phyloP scores from a whole-genome alignment of 768 basidiomycete species.

The Suillus brevipes region DNA sequence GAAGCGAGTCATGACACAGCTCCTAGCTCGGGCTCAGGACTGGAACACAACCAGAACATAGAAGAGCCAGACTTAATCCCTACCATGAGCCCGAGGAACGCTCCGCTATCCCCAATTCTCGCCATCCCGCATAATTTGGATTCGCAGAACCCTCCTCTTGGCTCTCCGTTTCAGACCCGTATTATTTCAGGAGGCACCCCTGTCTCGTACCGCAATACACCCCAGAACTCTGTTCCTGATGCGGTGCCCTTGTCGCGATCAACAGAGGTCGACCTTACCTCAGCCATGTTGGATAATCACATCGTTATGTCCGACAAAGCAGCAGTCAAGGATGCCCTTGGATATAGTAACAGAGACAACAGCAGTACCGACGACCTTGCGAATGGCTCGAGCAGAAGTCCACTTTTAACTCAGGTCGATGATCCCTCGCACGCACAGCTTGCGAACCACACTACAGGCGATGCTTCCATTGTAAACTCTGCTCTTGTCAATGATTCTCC shows the following conservation, averaged over 20 bases:
- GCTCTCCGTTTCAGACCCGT: conserved; percentile 16
- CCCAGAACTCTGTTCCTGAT: conserved; percentile 6
- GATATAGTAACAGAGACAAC: conserved; percentile 8
- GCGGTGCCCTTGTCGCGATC: conserved; percentile 1
- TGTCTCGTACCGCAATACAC: conserved; percentile 6
- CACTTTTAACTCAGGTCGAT: too few relatives aligned
- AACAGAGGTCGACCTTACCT: neutral
- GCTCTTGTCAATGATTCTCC: neutral
- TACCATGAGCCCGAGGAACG: neutral
- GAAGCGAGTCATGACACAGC: neutral
- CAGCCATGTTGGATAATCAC: neutral
- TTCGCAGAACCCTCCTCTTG: neutral
- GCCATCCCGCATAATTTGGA: neutral
- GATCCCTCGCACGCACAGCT: neutral
- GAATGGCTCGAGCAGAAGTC: neutral
- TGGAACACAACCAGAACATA: neutral
- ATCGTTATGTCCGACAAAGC: conserved; percentile 4
- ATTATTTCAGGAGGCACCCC: conserved; percentile 1
- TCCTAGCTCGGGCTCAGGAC: neutral
- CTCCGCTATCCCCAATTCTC: neutral
- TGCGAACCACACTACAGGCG: neutral
- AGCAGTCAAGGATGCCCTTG: conserved; percentile 6
- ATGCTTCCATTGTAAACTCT: neutral
- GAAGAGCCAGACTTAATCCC: neutral
- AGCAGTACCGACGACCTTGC: neutral